Evolutionary conservation across 768 basidiomycete species (phyloP).

Genomic region (Suillus decipiens): DNA sequence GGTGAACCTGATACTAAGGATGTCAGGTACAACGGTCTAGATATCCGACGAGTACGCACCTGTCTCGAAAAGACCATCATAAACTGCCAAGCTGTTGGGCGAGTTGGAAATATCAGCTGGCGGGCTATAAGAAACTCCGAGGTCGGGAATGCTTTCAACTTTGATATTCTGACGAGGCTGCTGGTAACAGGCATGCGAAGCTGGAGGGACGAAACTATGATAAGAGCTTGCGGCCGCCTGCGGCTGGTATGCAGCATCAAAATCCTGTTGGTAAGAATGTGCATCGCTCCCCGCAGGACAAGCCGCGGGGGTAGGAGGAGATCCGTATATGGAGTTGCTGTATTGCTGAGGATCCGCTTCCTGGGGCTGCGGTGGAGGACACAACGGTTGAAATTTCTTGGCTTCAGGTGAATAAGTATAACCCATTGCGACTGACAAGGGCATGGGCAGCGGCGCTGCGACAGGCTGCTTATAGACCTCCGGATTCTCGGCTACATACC

Average conservation of each 20-base stretch:
- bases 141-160: constrained; percentile 31
- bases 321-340: constrained; percentile 16
- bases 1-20: not conserved
- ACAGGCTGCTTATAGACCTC: constrained; percentile 37
- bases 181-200: constrained; percentile 21
- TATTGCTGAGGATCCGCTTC: constrained; percentile 26
- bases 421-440: constrained; percentile 34
- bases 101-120: constrained; percentile 25
- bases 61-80: constrained; percentile 26
- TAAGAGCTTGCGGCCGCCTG: constrained; percentile 27
- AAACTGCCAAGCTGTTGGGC: constrained; percentile 23
- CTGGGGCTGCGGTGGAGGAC: constrained; percentile 33
- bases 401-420: constrained; percentile 34
- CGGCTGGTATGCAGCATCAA: constrained; percentile 28
- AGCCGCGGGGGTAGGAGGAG: constrained; percentile 13
- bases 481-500: constrained; percentile 24
- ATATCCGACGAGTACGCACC: constrained; percentile 24
- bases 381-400: constrained; percentile 39
- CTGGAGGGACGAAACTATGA: constrained; percentile 20
- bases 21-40: not conserved
- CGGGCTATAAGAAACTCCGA: constrained; percentile 20
- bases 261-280: constrained; percentile 26
- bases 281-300: constrained; percentile 17
- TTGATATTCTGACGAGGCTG: constrained; percentile 26
- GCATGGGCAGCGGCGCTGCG: constrained; percentile 31